A percentile compares a stretch with the other conserved stretches of the same genome.
phyloP scores from a whole-genome alignment of 805 yeast species.

The Candida insectorum region DNA sequence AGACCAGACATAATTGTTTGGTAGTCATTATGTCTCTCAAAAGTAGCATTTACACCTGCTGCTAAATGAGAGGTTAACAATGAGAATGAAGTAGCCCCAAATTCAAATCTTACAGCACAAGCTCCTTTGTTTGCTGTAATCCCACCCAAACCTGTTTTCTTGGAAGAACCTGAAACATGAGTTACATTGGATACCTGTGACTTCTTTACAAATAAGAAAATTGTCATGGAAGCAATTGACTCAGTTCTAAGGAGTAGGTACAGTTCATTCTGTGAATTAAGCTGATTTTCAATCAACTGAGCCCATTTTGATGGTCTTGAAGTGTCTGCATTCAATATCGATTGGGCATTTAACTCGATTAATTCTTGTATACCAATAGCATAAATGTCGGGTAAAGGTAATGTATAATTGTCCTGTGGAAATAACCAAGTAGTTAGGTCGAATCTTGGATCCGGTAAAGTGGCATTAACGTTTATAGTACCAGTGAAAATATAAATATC shows the following conservation, averaged over 20 bases:
- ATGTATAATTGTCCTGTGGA: conserved; percentile 50
- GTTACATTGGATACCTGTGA: conserved; percentile 44
- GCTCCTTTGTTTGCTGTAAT: conserved; percentile 98
- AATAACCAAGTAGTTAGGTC: conserved; percentile 80
- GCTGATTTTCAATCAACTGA: conserved; percentile 53
- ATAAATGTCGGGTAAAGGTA: conserved; percentile 66
- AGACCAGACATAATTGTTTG: conserved; percentile 72
- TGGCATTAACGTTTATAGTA: conserved; percentile 85
- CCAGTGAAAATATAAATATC: conserved; percentile 71
- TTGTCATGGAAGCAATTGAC: conserved; percentile 65
- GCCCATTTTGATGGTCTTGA: conserved; percentile 81
- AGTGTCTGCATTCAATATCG: conserved; percentile 82
- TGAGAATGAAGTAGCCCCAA: conserved; percentile 76
- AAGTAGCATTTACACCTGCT: conserved; percentile 79
- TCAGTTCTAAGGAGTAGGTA: conserved; percentile 72
- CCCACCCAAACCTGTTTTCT: conserved; percentile 95
- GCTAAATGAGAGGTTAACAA: conserved; percentile 90
- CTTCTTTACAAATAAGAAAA: conserved; percentile 58
- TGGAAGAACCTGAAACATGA: conserved; percentile 89
- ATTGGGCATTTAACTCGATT: conserved; percentile 89
- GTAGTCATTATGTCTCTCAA: conserved; percentile 85
- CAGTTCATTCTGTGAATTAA: conserved; percentile 45
- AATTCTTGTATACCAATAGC: conserved; percentile 94
- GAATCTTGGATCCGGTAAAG: conserved; percentile 36
- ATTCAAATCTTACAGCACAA: conserved; percentile 84